Conservation (phyloP, 192 early-diverging fungal genomes). For the Coemansia sp. region DNA sequence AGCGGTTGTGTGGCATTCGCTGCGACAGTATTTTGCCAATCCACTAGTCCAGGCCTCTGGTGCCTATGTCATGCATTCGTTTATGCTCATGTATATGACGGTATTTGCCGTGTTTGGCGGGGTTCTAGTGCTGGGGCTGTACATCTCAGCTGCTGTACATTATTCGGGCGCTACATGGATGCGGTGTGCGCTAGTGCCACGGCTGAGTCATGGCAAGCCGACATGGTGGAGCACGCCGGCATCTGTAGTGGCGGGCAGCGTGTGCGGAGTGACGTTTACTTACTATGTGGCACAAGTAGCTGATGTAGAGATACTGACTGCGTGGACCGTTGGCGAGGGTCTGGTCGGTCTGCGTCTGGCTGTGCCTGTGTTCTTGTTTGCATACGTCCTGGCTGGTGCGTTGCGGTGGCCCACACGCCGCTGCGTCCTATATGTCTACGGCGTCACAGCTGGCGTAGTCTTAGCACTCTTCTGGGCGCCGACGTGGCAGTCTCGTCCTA, state of each 20-base stretch:
- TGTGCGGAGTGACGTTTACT: slow-evolving; percentile 10
- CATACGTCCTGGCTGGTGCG: slow-evolving; percentile 11
- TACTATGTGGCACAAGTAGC: slow-evolving; percentile 31
- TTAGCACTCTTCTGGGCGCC: slow-evolving; percentile 19
- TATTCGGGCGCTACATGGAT: not conserved
- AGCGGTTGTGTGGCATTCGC: slow-evolving; percentile 25
- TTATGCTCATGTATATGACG: slow-evolving; percentile 43
- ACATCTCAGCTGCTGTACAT: not conserved
- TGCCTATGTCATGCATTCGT: slow-evolving; percentile 56
- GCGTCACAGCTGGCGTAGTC: slow-evolving; percentile 14
- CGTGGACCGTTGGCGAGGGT: slow-evolving; percentile 28
- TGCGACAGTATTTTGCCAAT: slow-evolving; percentile 49
- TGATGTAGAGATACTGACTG: slow-evolving; percentile 19
- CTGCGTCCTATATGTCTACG: slow-evolving; percentile 1
- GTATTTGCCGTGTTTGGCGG: slow-evolving; percentile 41
- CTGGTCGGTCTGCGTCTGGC: slow-evolving; percentile 15
- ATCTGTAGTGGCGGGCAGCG: not conserved
- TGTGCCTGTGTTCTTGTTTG: slow-evolving; percentile 7
- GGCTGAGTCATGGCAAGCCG: not conserved
- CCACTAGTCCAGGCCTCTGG: slow-evolving; percentile 48
- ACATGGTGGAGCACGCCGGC: slow-evolving; percentile 1
- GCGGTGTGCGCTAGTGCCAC: not conserved
- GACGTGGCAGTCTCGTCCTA: slow-evolving; percentile 40
- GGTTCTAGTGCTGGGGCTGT: slow-evolving; percentile 11
- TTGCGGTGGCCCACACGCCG: slow-evolving; percentile 24